Evolutionary conservation across 257 asterid species (phyloP).

Genomic region (Forsythia viridissima): DNA sequence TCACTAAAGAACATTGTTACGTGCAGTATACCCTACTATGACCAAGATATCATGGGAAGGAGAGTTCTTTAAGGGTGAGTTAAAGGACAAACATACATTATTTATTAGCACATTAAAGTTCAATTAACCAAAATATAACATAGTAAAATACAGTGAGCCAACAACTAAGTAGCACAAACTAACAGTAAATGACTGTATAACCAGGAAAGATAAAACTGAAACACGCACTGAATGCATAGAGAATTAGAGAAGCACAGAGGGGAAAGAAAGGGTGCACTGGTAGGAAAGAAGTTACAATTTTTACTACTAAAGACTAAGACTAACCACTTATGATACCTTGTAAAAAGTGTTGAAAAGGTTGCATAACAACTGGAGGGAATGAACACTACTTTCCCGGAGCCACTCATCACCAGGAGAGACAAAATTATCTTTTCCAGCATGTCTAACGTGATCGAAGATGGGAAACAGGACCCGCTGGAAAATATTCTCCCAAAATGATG

Average conservation of each 20-base stretch:
- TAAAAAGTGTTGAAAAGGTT: constrained; percentile 95
- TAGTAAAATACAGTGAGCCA: constrained; percentile 1
- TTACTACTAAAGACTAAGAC: constrained; percentile 14
- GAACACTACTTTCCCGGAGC: constrained; percentile 88
- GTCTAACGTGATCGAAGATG: constrained; percentile 92
- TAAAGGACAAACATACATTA: not conserved
- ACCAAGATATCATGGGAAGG: not conserved
- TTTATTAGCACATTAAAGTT: not conserved
- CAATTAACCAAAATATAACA: constrained; percentile 4
- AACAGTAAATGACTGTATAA: constrained; percentile 8
- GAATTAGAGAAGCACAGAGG: not conserved
- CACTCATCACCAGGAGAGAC: constrained; percentile 66
- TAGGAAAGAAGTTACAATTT: constrained; percentile 19
- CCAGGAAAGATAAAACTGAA: not conserved
- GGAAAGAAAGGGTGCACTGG: not conserved
- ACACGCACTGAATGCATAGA: not conserved
- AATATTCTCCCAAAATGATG: constrained; percentile 94
- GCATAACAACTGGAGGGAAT: constrained; percentile 91
- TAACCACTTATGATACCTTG: constrained; percentile 60
- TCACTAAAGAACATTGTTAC: not conserved
- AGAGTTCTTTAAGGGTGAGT: constrained; percentile 7
- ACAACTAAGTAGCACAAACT: constrained; percentile 8
- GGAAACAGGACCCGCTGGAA: constrained; percentile 92
- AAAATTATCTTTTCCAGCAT: constrained; percentile 73
- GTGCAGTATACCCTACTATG: not conserved